Evolutionary conservation across 345 rosid species (phyloP).

Genomic region (Ailanthus altissimus): DNA sequence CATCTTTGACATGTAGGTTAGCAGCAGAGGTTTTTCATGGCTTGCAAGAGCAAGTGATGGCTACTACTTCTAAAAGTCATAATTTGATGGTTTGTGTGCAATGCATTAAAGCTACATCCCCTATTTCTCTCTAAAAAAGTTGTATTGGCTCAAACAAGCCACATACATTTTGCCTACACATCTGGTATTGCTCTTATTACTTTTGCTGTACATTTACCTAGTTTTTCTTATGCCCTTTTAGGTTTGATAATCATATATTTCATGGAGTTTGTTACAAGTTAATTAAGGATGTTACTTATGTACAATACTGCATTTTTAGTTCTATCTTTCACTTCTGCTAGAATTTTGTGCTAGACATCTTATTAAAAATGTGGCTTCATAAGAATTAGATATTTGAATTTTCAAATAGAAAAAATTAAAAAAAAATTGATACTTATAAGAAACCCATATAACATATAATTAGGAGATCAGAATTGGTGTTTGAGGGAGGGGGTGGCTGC

Average conservation of each 20-base stretch:
- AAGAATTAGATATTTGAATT: neutral
- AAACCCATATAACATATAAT: neutral
- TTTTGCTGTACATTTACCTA: constrained; percentile 23
- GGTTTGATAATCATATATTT: neutral
- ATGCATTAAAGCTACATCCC: constrained; percentile 77
- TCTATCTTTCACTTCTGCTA: neutral
- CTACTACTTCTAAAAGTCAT: constrained; percentile 83
- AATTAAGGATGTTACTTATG: neutral
- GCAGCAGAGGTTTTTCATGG: constrained; percentile 97
- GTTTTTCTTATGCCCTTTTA: neutral
- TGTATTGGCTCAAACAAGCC: constrained; percentile 76
- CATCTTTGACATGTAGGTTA: constrained; percentile 47
- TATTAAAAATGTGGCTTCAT: too few relatives aligned
- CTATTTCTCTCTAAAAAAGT: constrained; percentile 83
- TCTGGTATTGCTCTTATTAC: constrained; percentile 66
- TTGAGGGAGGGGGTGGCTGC: too few relatives aligned
- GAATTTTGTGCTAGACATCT: neutral
- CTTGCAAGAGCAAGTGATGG: constrained; percentile 76
- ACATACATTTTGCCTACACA: constrained; percentile 90
- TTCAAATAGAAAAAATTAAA: neutral
- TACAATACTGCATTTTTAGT: too few relatives aligned
- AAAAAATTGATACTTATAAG: neutral
- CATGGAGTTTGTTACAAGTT: neutral
- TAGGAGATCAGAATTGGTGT: neutral
- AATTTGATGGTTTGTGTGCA: constrained; percentile 64